Conservation (phyloP, 257 asterid species). For the Jaltomata sinuosa region DNA sequence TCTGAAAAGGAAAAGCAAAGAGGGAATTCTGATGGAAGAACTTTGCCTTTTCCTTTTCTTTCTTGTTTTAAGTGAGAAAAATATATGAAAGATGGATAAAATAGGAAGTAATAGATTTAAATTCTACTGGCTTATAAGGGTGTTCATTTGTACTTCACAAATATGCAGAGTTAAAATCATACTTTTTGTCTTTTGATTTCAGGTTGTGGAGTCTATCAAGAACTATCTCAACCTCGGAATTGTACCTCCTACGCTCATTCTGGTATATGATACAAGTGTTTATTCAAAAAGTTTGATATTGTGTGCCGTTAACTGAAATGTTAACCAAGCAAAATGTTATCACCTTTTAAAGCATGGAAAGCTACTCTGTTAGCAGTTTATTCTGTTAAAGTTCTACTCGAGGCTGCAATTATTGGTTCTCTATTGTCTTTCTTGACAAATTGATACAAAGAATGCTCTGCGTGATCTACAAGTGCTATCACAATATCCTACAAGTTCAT, state of each 20-base stretch:
- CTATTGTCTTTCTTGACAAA: background rate
- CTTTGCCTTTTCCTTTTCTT: background rate
- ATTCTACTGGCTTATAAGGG: background rate
- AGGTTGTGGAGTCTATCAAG: slow-evolving; percentile 45
- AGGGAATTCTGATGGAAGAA: background rate
- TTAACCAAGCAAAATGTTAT: background rate
- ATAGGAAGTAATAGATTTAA: background rate
- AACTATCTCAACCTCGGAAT: slow-evolving; percentile 37
- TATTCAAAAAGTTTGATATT: background rate
- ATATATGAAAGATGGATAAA: background rate
- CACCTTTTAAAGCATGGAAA: background rate
- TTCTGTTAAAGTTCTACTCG: background rate
- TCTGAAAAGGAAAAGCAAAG: too few species aligned
- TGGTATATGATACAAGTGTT: slow-evolving; percentile 17
- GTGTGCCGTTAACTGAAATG: background rate
- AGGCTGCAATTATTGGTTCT: background rate
- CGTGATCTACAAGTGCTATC: background rate
- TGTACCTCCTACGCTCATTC: slow-evolving; percentile 34
- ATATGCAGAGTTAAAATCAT: background rate
- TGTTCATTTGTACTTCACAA: background rate
- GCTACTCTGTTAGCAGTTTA: background rate
- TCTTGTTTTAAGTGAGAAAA: background rate
- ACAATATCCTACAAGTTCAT: background rate
- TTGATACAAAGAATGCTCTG: background rate
- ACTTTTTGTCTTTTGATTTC: slow-evolving; percentile 4